Base-by-base conservation (phyloP, 2,329 filamentous ascomycete species). In the Colletotrichum camelliae region DNA sequence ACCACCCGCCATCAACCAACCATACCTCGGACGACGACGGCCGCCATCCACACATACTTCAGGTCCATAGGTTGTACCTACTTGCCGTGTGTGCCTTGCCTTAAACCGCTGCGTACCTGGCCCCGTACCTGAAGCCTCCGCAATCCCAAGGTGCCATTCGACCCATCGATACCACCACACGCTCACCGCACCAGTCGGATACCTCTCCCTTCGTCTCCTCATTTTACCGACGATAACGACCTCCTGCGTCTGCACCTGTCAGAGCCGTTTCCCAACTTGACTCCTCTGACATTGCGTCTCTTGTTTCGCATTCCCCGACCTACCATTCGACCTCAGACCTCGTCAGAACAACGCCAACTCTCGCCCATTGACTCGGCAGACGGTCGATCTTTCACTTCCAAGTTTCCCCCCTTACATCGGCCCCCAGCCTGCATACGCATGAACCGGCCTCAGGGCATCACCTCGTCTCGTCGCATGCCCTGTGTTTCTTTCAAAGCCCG, bases 381-480 rank as follows among this genome's bases (percentile, higher is more conserved):
- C 60, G 33, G 65, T 55, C 62, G 68, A 75, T 73, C 62, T 39
- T 67, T 61, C 70, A 76, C 70, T 35, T 74, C 48, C 58, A 64
- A 65, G 39, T 70, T 74, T 76, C 37, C 66, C 70, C 74, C 74
- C 70, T 76, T 76, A 74, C 70, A 39, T 76, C 37, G 60, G 58
- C 31, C 70, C 73, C 73, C 64, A 37, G 73, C 48, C 58, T 76
- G 70, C 70, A 61, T 69, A 60, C 74, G 74, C 74, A 76, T 74
- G 70, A 69, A 69, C 70, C 65, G 64, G 37, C 21, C 21, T 73
- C 70, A 64, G 64, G 70, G 73, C 73, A 60, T 68, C 64, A 73
- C 70, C 65, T 75, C 73, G 73, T 67, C 64, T 64, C 43, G 62
- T 67, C 58, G 27, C 60, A 76, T 65, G 35, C 65, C 43, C 70